A percentile compares a stretch with the other conserved stretches of the same genome.
These are phyloP conservation scores for Santalum album DNA, from an alignment of 164 flowering plant species.

Conservation along the genomic window DNA sequence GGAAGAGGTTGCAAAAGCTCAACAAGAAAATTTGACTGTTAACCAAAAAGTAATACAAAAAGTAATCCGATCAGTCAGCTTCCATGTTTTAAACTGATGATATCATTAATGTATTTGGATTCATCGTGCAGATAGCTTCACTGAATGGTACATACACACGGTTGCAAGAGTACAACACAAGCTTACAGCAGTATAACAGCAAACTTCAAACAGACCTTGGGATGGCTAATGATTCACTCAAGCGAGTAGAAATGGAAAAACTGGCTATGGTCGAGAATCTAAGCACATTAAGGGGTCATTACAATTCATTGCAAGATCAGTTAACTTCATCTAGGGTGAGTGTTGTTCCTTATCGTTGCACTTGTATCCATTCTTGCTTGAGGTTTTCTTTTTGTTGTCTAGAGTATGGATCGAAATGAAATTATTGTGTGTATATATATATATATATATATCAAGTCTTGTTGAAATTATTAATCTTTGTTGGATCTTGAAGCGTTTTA, in stretches of 20 bases:
- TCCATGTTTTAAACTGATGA: no score
- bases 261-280: conserved; percentile 31
- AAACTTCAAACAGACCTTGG: conserved; percentile 31
- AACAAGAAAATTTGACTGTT: conserved; percentile 29
- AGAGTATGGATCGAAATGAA: no score
- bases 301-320: conserved; percentile 32
- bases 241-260: conserved; percentile 34
- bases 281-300: conserved; percentile 36
- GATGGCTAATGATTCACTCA: conserved; percentile 22
- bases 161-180: conserved; percentile 33
- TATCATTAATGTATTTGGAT: no score
- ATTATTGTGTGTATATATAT: no score
- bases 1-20: conserved; percentile 44
- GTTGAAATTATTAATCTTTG: no score
- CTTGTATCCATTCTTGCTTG: neutral
- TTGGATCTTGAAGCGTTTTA: no score
- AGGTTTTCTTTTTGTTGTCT: no score
- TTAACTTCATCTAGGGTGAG: conserved; percentile 27
- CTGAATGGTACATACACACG: conserved; percentile 27
- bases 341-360: neutral
- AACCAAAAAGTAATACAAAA: conserved; percentile 26
- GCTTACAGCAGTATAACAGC: conserved; percentile 35
- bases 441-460: no score
- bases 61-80: no score
- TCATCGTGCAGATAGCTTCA: conserved; percentile 22